Base-by-base conservation (phyloP, 2,329 filamentous ascomycete genomes). In the Cercospora sesami region DNA sequence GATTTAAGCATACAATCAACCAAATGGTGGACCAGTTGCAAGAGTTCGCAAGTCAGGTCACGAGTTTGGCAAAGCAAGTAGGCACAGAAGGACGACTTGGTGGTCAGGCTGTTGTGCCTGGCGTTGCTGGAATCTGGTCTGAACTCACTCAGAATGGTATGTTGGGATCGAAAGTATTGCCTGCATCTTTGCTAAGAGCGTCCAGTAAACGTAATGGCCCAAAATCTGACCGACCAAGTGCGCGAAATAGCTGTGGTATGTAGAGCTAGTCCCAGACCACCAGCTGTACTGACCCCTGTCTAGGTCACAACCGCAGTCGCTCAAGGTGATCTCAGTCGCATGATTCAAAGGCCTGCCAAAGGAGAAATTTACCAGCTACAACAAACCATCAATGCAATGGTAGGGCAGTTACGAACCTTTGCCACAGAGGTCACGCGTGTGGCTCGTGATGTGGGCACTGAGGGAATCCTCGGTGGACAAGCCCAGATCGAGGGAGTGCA, bases 11-110 rank as follows among this genome's bases (percentile, higher is more conserved):
- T 75, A 97, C 94, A 70, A 98, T 98, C 83, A 98, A 98, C 80
- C 96, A 92, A 73, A 98, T 98, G 94, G 96, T 98, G 88, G 94
- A 98, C 78, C 94, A 97, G 80, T 86, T 98, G 68, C 94, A 97
- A 79, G 92, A 96, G 68, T 98, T 98, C 80, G 94, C 94, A 72
- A 96, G 92, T 80, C 94, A 98, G 82, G 94, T 98, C 76, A 97
- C 94, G 36, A 91, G 93, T 73, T 90, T 98, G 73, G 94, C 94
- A 63, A 91, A 93, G 79, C 94, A 98, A 81, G 94, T 98, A 83
- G 94, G 94, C 74, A 98, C 94, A 12, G 94, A 98, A 80, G 94
- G 94, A 77, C 90, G 95, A 71, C 89, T 98, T 51, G 94, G 94
- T 75, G 94, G 94, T 53, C 94, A 98, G 79, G 94, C 94, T 68